A percentile compares a stretch with the other conserved stretches of the same genome.
Conservation (phyloP, 495 filamentous ascomycete species). For the Penicillium diatomitis region DNA sequence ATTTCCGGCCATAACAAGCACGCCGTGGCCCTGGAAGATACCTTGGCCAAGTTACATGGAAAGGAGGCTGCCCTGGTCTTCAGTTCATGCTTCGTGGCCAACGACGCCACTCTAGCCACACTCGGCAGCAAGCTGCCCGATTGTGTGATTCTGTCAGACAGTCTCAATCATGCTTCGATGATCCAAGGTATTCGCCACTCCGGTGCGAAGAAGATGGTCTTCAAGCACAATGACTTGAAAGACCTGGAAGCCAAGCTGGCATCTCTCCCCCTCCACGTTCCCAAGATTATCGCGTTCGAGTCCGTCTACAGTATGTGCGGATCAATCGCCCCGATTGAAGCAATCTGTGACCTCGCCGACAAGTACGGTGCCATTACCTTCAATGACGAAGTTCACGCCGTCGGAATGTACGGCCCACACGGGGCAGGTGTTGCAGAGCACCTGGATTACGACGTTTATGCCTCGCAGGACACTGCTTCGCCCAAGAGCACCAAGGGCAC, state of each 20-base stretch:
- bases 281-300: constrained; percentile 98
- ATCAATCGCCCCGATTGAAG: constrained; percentile 87
- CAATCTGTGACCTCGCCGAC: constrained; percentile 90
- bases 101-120: constrained; percentile 94
- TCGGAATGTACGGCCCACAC: constrained; percentile 97
- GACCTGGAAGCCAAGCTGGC: constrained; percentile 90
- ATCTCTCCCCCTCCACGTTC: constrained; percentile 68
- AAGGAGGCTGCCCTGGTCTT: constrained; percentile 91
- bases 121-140: constrained; percentile 91
- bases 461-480: constrained; percentile 48
- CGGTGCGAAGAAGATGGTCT: constrained; percentile 91
- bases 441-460: constrained; percentile 71
- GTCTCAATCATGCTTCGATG: constrained; percentile 96
- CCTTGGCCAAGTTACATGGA: constrained; percentile 80
- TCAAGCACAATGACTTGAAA: constrained; percentile 90
- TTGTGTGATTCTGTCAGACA: constrained; percentile 93
- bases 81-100: constrained; percentile 94
- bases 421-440: constrained; percentile 97
- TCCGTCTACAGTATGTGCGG: constrained; percentile 99
- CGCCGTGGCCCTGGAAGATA: constrained; percentile 74
- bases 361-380: constrained; percentile 98
- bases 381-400: constrained; percentile 95
- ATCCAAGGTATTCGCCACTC: constrained; percentile 98
- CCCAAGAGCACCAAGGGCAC: constrained; percentile 60
- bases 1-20: constrained; percentile 98